These are phyloP conservation scores for Echria macrotheca DNA, from an alignment of 495 filamentous ascomycete genomes.

Conservation along the genomic window DNA sequence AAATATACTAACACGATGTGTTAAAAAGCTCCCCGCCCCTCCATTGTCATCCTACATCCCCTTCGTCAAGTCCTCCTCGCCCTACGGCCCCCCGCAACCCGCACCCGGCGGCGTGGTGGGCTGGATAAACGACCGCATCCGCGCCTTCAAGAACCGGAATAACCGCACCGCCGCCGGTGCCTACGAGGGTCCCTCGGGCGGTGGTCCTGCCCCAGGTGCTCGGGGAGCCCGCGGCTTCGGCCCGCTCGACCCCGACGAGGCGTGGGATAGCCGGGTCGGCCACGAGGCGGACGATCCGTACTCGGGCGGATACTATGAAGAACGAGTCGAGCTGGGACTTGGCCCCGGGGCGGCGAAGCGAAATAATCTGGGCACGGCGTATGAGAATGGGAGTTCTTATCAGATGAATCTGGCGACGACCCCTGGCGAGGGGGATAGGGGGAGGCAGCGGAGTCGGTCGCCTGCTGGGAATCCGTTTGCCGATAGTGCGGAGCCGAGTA, in stretches of 20 bases:
- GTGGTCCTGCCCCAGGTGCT: conserved; percentile 21
- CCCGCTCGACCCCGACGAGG: conserved; percentile 63
- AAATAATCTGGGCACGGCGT: conserved; percentile 9
- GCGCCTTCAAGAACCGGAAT: conserved; percentile 47
- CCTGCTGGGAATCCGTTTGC: conserved; percentile 48
- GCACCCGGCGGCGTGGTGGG: conserved; percentile 52
- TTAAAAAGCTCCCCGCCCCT: conserved; percentile 57
- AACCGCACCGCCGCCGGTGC: conserved; percentile 53
- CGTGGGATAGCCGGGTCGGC: conserved; percentile 64
- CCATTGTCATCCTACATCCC: conserved; percentile 57
- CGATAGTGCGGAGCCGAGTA: conserved; percentile 50
- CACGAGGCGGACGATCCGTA: conserved; percentile 52
- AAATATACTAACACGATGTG: not conserved
- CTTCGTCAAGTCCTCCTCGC: conserved; percentile 34
- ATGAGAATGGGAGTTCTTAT: conserved; percentile 32
- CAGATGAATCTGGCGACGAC: conserved; percentile 38
- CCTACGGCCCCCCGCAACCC: conserved; percentile 45
- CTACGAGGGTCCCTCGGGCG: conserved; percentile 49
- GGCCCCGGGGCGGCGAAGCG: conserved; percentile 22
- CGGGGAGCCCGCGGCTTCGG: conserved; percentile 38
- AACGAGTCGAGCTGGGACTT: conserved; percentile 58
- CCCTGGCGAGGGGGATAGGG: conserved; percentile 14
- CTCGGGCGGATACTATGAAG: conserved; percentile 45
- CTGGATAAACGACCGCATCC: conserved; percentile 50
- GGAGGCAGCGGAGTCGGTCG: conserved; percentile 29